Percentiles rank a stretch among this genome's conserved stretches.
These are phyloP conservation scores for Globisporangium cederbergense DNA, from an alignment of 352 stramenopile species.

Conservation along the genomic window DNA sequence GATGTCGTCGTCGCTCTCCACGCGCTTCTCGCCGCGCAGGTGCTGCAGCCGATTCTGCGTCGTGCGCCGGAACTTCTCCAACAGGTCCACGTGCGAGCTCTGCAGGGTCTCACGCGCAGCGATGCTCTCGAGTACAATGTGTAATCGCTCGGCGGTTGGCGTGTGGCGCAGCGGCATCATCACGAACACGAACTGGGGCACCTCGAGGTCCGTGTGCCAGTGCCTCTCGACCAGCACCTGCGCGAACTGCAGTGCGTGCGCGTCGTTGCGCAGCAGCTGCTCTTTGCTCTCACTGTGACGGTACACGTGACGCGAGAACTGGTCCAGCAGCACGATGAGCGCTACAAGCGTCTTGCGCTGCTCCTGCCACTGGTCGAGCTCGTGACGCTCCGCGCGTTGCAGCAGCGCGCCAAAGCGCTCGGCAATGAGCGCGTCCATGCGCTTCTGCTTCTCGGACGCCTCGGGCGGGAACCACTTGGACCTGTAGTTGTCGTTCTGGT, in stretches of 20 bases:
- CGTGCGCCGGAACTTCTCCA: conserved; percentile 82
- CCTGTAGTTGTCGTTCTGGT: conserved; percentile 26
- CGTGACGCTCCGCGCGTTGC: conserved; percentile 16
- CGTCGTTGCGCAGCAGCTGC: conserved; percentile 39
- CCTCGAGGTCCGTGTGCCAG: conserved; percentile 52
- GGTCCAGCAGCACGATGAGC: conserved; percentile 84
- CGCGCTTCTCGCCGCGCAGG: conserved; percentile 27
- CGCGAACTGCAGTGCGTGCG: conserved; percentile 38
- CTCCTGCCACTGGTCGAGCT: conserved; percentile 48
- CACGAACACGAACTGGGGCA: conserved; percentile 71
- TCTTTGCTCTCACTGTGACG: conserved; percentile 29
- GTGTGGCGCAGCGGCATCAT: conserved; percentile 87
- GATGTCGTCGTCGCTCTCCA: conserved; percentile 40
- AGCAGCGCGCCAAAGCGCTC: conserved; percentile 15
- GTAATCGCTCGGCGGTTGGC: conserved; percentile 50
- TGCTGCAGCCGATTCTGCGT: conserved; percentile 72
- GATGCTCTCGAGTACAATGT: conserved; percentile 50
- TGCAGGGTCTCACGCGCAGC: conserved; percentile 41
- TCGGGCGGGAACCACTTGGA: conserved; percentile 30
- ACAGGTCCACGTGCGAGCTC: conserved; percentile 49
- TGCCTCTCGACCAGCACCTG: conserved; percentile 38
- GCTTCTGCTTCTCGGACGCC: conserved; percentile 23
- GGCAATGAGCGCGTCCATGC: conserved; percentile 21
- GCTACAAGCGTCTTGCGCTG: conserved; percentile 51
- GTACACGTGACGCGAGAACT: conserved; percentile 83